A percentile compares a stretch with the other conserved stretches of the same genome.
phyloP scores from a whole-genome alignment of 805 yeast genomes.

The Zygotorulaspora florentina region DNA sequence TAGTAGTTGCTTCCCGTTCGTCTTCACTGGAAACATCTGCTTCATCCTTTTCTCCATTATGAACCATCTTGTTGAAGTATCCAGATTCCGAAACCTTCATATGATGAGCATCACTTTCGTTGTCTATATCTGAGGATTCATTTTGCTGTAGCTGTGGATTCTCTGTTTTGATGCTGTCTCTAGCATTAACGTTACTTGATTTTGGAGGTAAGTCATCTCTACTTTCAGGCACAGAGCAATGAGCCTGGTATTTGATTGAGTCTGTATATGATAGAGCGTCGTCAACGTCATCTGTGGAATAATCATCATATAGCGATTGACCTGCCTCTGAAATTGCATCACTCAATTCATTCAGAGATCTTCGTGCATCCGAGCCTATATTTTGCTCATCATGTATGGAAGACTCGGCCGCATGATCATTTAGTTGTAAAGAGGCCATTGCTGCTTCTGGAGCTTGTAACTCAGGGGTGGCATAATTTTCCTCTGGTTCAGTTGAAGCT shows the following conservation, averaged over 20 bases:
- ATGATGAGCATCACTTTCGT: conserved; percentile 13
- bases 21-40: neutral
- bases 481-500: neutral
- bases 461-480: neutral
- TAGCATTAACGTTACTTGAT: neutral
- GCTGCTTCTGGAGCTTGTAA: neutral
- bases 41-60: conserved; percentile 10
- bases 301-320: conserved; percentile 4
- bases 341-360: conserved; percentile 1
- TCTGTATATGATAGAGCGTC: conserved; percentile 24
- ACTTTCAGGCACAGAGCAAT: conserved; percentile 1
- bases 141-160: conserved; percentile 2
- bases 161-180: neutral
- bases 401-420: neutral
- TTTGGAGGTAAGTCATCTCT: neutral
- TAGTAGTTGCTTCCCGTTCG: neutral
- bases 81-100: conserved; percentile 25
- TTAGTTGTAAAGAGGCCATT: neutral
- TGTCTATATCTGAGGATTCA: conserved; percentile 6
- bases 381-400: neutral
- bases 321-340: conserved; percentile 6
- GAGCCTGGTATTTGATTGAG: conserved; percentile 21
- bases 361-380: neutral
- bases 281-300: conserved; percentile 9
- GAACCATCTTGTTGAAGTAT: conserved; percentile 25